phyloP scores from a whole-genome alignment of 1,139 yeast species.

The Yamadazyma membranifaciens region DNA sequence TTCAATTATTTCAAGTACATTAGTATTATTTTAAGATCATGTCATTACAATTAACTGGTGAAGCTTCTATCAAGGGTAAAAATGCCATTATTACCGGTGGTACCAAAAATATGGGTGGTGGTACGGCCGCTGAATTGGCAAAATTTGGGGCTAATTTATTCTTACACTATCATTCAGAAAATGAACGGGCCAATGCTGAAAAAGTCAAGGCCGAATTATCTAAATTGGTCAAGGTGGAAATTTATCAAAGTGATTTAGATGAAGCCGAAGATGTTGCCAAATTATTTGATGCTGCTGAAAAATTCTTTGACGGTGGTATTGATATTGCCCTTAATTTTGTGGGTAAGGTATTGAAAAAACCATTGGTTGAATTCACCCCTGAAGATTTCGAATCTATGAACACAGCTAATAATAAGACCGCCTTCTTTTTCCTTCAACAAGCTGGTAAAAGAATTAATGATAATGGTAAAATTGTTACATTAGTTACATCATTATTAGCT shows the following conservation, averaged over 20 bases:
- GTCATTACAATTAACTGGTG: conserved; percentile 13
- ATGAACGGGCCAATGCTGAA: conserved; percentile 35
- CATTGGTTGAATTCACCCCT: conserved; percentile 47
- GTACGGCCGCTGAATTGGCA: conserved; percentile 58
- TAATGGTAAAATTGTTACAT: conserved; percentile 52
- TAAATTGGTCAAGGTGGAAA: conserved; percentile 35
- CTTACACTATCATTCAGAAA: conserved; percentile 52
- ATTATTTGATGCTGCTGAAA: conserved; percentile 47
- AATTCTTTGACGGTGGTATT: conserved; percentile 45
- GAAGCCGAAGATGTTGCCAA: conserved; percentile 39
- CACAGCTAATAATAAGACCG: conserved; percentile 53
- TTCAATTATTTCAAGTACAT: background rate
- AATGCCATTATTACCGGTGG: conserved; percentile 64
- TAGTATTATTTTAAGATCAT: conserved; percentile 3
- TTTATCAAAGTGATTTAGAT: conserved; percentile 46
- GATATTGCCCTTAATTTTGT: conserved; percentile 68
- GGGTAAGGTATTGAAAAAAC: conserved; percentile 65
- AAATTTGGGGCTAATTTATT: conserved; percentile 53
- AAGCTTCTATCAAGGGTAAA: conserved; percentile 39
- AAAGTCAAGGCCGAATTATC: conserved; percentile 37
- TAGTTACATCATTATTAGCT: conserved; percentile 64
- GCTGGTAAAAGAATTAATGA: conserved; percentile 52
- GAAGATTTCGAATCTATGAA: conserved; percentile 57
- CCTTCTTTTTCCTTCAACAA: conserved; percentile 60
- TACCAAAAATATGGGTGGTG: conserved; percentile 61